phyloP scores from a whole-genome alignment of 1,284 basidiomycete species.

The Ustilago trichophora region DNA sequence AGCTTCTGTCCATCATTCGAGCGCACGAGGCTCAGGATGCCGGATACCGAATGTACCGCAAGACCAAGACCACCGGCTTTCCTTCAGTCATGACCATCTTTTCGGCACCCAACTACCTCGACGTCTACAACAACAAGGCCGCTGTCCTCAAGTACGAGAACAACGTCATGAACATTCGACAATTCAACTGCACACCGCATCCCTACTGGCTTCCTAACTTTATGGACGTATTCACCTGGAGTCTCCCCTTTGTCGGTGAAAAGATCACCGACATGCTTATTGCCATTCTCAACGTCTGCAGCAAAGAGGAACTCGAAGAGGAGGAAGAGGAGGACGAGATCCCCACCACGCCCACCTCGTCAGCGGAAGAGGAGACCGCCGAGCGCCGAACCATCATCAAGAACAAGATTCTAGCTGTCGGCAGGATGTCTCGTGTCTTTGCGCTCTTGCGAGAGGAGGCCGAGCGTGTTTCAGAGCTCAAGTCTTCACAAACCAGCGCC shows the following conservation, averaged over 20 bases:
- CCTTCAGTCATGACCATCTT: conserved; percentile 98
- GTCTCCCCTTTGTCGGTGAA: conserved; percentile 95
- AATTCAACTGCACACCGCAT: conserved; percentile 94
- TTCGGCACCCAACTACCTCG: conserved; percentile 90
- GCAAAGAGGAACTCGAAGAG: conserved; percentile 92
- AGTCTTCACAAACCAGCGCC: conserved; percentile 81
- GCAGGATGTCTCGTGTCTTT: conserved; percentile 94
- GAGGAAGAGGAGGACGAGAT: conserved; percentile 74
- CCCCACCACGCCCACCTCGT: conserved; percentile 34
- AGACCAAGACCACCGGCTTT: conserved; percentile 87
- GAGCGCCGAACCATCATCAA: conserved; percentile 87
- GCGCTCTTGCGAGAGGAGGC: conserved; percentile 98
- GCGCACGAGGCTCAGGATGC: conserved; percentile 96
- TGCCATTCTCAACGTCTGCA: conserved; percentile 90
- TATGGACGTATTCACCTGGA: conserved; percentile 99
- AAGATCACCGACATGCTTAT: conserved; percentile 98
- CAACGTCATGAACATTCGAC: conserved; percentile 92
- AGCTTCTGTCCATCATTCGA: conserved; percentile 90
- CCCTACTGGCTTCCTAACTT: conserved; percentile 98
- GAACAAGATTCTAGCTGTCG: conserved; percentile 98
- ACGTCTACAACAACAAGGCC: conserved; percentile 96
- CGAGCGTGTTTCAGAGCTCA: conserved; percentile 95
- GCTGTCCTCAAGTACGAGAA: conserved; percentile 96
- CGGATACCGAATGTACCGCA: conserved; percentile 91
- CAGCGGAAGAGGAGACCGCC: conserved; percentile 70